These are phyloP conservation scores for Maudiozyma bulderi DNA, from an alignment of 805 yeast genomes.

Conservation along the genomic window DNA sequence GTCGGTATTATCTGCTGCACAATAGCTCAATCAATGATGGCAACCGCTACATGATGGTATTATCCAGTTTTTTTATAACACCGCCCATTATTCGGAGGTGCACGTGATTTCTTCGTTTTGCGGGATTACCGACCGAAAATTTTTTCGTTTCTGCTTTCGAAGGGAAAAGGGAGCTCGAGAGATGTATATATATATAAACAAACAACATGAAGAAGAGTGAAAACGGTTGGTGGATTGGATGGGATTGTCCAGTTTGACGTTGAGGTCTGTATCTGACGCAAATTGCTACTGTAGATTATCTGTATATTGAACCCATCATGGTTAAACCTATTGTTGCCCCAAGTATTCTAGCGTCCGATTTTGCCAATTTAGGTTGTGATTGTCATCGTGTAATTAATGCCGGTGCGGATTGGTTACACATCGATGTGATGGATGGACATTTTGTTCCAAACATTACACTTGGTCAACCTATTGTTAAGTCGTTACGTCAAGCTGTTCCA, in stretches of 20 bases:
- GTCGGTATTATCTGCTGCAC: slow-evolving; percentile 7
- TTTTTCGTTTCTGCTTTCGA: no score
- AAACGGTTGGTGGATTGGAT: no score
- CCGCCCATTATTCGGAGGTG: no score
- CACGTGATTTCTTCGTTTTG: no score
- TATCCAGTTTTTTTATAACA: no score
- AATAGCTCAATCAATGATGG: slow-evolving; percentile 1
- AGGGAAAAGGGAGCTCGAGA: no score
- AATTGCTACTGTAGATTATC: neutral
- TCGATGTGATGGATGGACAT: slow-evolving; percentile 98
- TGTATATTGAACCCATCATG: slow-evolving; percentile 32
- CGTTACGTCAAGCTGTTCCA: slow-evolving; percentile 71
- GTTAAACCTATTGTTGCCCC: slow-evolving; percentile 86
- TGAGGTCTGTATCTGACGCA: no score
- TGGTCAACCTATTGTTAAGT: slow-evolving; percentile 82
- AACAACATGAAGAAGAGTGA: no score
- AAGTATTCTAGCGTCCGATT: slow-evolving; percentile 85
- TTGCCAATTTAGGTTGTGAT: slow-evolving; percentile 79
- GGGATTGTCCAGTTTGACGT: no score
- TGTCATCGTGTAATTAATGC: slow-evolving; percentile 70
- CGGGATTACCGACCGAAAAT: no score
- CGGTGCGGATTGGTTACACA: slow-evolving; percentile 94
- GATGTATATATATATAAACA: no score
- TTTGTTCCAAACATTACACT: slow-evolving; percentile 94
- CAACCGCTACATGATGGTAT: no score